Conservation (phyloP, 2,329 filamentous ascomycete species). For the Pseudocercospora eumusae region DNA sequence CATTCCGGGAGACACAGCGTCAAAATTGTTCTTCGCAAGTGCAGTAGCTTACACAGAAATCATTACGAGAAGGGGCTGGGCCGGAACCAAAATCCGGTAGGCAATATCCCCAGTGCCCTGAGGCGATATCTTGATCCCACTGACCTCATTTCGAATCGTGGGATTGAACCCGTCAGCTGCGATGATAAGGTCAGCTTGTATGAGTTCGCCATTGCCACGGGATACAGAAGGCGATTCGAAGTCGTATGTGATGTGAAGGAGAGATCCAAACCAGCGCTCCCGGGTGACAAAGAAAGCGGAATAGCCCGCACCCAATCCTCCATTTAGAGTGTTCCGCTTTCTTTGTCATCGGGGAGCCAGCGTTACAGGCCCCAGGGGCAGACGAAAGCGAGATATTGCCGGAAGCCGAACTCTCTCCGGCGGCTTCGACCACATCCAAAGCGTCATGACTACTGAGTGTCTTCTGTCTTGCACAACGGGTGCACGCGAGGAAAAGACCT, state of each 20-base stretch:
- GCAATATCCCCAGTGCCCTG: conserved; percentile 38
- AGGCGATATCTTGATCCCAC: conserved; percentile 31
- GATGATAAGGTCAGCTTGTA: conserved; percentile 35
- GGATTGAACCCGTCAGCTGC: conserved; percentile 40
- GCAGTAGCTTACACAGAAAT: too few species aligned
- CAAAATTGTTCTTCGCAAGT: too few species aligned
- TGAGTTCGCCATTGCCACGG: conserved; percentile 24
- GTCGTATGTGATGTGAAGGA: conserved; percentile 32
- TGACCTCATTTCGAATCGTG: conserved; percentile 31
- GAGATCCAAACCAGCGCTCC: too few species aligned
- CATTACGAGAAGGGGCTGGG: conserved; percentile 28
- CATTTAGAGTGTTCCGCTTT: too few species aligned
- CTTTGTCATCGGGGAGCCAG: too few species aligned
- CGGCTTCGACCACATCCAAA: too few species aligned
- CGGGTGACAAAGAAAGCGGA: too few species aligned
- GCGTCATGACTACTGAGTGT: neutral
- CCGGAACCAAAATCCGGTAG: conserved; percentile 37
- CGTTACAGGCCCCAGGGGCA: too few species aligned
- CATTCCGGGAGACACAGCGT: neutral
- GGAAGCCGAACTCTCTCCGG: too few species aligned
- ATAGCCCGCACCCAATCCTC: too few species aligned
- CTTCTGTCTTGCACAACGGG: neutral
- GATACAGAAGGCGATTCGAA: conserved; percentile 32
- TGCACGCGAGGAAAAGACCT: neutral
- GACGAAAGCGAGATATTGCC: too few species aligned